Conservation (phyloP, 805 yeast species). For the Kodamaea restingae region DNA sequence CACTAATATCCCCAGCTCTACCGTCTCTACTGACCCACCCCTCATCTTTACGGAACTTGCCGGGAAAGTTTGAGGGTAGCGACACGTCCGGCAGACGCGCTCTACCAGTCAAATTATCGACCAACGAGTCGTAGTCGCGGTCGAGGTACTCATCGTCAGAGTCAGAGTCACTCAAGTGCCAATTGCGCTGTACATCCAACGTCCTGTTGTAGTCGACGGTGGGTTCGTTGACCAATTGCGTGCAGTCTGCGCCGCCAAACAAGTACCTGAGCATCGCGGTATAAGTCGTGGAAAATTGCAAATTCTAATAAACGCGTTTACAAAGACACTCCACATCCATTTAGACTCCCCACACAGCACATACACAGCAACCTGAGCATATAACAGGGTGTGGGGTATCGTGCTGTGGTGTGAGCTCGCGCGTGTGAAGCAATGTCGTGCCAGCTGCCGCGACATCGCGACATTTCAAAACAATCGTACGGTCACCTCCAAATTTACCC, state of each 20-base stretch:
- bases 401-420: too few relatives aligned
- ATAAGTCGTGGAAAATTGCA: neutral
- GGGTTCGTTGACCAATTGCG: constrained; percentile 28
- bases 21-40: too few relatives aligned
- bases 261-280: constrained; percentile 11
- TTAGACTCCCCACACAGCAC: too few relatives aligned
- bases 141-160: constrained; percentile 10
- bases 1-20: too few relatives aligned
- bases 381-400: too few relatives aligned
- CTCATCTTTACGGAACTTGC: constrained; percentile 9
- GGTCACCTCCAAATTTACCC: too few relatives aligned
- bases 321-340: too few relatives aligned
- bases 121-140: constrained; percentile 10
- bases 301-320: too few relatives aligned
- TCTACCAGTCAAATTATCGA: constrained; percentile 10
- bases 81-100: constrained; percentile 10
- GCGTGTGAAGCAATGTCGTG: too few relatives aligned
- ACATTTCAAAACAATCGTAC: too few relatives aligned
- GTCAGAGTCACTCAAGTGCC: constrained; percentile 7
- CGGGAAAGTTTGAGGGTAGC: constrained; percentile 20
- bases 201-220: constrained; percentile 33
- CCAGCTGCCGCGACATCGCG: too few relatives aligned
- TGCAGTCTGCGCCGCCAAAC: constrained; percentile 10
- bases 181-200: constrained; percentile 9
- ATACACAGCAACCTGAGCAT: too few relatives aligned